phyloP scores from a whole-genome alignment of 2,329 filamentous ascomycete species.

The Beauveria rudraprayagi region DNA sequence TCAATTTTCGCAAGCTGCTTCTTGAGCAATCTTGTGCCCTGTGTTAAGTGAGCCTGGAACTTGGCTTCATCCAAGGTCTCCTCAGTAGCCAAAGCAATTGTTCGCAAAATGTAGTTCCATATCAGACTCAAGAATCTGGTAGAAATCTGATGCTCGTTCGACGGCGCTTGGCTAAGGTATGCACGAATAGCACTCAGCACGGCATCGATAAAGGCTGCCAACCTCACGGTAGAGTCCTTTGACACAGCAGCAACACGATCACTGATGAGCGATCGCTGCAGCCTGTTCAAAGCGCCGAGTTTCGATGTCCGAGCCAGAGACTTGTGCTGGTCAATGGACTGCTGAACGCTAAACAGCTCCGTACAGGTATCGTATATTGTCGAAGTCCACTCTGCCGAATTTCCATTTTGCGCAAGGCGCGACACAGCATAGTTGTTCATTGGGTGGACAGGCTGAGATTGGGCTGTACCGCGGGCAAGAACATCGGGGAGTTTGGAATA shows the following conservation, averaged over 20 bases:
- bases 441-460: slow-evolving; percentile 46
- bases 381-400: slow-evolving; percentile 40
- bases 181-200: slow-evolving; percentile 33
- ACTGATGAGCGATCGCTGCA: slow-evolving; percentile 52
- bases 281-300: slow-evolving; percentile 47
- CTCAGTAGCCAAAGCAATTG: slow-evolving; percentile 37
- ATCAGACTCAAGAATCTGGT: slow-evolving; percentile 29
- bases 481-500: slow-evolving; percentile 25
- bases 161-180: slow-evolving; percentile 30
- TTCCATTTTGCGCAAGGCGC: slow-evolving; percentile 31
- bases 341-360: slow-evolving; percentile 35
- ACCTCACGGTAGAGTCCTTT: slow-evolving; percentile 52
- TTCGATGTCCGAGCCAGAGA: slow-evolving; percentile 36
- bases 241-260: slow-evolving; percentile 46
- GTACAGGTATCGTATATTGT: slow-evolving; percentile 43
- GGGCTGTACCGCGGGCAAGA: slow-evolving; percentile 11
- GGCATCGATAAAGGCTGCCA: slow-evolving; percentile 42
- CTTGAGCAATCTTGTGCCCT: slow-evolving; percentile 38
- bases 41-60: slow-evolving; percentile 55
- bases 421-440: slow-evolving; percentile 50
- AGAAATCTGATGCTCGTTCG: slow-evolving; percentile 19
- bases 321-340: slow-evolving; percentile 33
- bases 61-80: slow-evolving; percentile 50
- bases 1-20: slow-evolving; percentile 20
- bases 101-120: slow-evolving; percentile 48